Conservation (phyloP, 768 basidiomycete genomes). For the Sarcodon sp. region DNA sequence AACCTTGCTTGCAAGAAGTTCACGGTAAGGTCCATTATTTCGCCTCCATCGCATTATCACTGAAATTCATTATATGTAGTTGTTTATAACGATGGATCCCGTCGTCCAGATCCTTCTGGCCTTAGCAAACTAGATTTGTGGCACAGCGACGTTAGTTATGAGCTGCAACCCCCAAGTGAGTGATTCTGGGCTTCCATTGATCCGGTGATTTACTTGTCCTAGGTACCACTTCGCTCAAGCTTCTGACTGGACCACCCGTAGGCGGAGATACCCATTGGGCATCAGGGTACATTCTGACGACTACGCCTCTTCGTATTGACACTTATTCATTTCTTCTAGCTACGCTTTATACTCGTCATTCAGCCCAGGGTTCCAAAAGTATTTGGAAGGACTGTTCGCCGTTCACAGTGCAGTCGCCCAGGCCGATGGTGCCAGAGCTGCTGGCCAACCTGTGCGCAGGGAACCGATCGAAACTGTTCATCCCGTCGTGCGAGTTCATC, state of each 20-base stretch:
- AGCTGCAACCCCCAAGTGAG: slow-evolving; percentile 62
- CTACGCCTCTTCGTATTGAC: slow-evolving; percentile 1
- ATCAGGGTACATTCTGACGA: slow-evolving; percentile 36
- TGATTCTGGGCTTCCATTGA: background rate
- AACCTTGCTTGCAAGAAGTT: slow-evolving; percentile 63
- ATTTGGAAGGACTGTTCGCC: slow-evolving; percentile 61
- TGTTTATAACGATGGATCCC: slow-evolving; percentile 56
- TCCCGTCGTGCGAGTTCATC: slow-evolving; percentile 76
- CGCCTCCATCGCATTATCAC: background rate
- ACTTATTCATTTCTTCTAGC: slow-evolving; percentile 19
- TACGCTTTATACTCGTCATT: slow-evolving; percentile 78
- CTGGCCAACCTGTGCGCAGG: slow-evolving; percentile 58
- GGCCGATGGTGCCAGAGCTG: slow-evolving; percentile 60
- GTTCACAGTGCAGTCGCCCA: slow-evolving; percentile 71
- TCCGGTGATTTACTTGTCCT: background rate
- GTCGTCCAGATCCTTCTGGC: slow-evolving; percentile 46
- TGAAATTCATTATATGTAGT: slow-evolving; percentile 23
- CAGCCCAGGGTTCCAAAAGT: slow-evolving; percentile 61
- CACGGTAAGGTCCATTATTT: slow-evolving; percentile 32
- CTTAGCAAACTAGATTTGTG: slow-evolving; percentile 69
- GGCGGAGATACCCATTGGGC: slow-evolving; percentile 79
- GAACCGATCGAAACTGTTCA: slow-evolving; percentile 59
- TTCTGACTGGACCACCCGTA: slow-evolving; percentile 54
- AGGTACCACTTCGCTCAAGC: slow-evolving; percentile 54
- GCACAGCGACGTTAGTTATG: slow-evolving; percentile 79